Evolutionary conservation across 2,329 filamentous ascomycete species (phyloP).

Genomic region (Zymoseptoria pseudotritici): DNA sequence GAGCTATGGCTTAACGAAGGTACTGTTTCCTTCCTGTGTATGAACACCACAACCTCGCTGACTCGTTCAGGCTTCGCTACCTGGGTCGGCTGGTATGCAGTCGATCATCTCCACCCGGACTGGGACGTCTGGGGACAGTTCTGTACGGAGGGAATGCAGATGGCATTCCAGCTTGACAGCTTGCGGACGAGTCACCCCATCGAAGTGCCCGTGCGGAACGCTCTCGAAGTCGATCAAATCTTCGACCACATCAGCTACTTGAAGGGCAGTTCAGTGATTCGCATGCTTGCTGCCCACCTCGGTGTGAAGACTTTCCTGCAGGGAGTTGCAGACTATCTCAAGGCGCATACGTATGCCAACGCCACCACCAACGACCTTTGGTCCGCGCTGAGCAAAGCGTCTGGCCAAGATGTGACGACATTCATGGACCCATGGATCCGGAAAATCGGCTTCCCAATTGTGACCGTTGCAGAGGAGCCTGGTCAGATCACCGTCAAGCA

Average conservation of each 20-base stretch:
- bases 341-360: constrained; percentile 78
- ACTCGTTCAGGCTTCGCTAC: constrained; percentile 64
- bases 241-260: constrained; percentile 96
- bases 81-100: constrained; percentile 93
- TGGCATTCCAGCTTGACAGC: constrained; percentile 81
- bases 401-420: constrained; percentile 72
- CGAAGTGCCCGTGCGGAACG: constrained; percentile 88
- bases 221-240: constrained; percentile 93
- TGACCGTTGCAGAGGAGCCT: constrained; percentile 77
- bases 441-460: constrained; percentile 87
- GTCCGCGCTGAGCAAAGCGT: constrained; percentile 79
- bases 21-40: not conserved
- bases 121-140: constrained; percentile 97
- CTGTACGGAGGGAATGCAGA: constrained; percentile 88
- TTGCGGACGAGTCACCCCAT: constrained; percentile 91
- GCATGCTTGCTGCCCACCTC: constrained; percentile 89
- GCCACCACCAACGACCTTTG: constrained; percentile 89
- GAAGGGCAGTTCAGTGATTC: constrained; percentile 92
- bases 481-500: constrained; percentile 78
- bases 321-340: constrained; percentile 84
- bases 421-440: constrained; percentile 95
- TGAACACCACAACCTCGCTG: not conserved
- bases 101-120: constrained; percentile 86
- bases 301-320: constrained; percentile 82
- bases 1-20: constrained; percentile 81